Evolutionary conservation across 2,329 filamentous ascomycete species (phyloP).

Genomic region (Rhynchosporium secalis): DNA sequence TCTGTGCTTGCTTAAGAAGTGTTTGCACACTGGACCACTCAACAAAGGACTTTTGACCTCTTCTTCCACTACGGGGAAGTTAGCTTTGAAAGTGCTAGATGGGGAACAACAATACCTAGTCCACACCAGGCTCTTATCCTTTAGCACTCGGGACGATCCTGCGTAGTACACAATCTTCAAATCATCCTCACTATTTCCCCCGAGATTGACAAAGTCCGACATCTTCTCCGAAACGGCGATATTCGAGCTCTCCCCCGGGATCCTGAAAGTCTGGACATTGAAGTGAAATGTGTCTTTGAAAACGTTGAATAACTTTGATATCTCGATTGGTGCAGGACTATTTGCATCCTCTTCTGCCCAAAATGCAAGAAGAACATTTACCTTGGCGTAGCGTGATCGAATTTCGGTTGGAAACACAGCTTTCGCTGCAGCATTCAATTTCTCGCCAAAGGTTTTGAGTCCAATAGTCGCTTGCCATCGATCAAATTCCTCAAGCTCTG

Average conservation of each 20-base stretch:
- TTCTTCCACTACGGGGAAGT: constrained; percentile 12
- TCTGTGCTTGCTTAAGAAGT: constrained; percentile 24
- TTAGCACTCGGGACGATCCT: constrained; percentile 23
- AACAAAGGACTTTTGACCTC: constrained; percentile 19
- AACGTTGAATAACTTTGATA: constrained; percentile 23
- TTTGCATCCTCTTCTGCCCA: constrained; percentile 28
- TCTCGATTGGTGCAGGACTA: constrained; percentile 21
- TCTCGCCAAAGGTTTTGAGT: constrained; percentile 30
- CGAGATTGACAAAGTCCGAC: constrained; percentile 23
- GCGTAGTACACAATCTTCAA: constrained; percentile 34
- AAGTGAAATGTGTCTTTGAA: constrained; percentile 31
- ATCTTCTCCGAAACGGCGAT: constrained; percentile 24
- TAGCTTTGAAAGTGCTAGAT: neutral
- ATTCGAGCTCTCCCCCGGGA: constrained; percentile 24
- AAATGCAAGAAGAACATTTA: constrained; percentile 30
- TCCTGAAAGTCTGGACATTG: constrained; percentile 30
- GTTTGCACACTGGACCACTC: constrained; percentile 28
- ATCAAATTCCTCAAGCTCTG: constrained; percentile 22
- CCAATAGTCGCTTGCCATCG: constrained; percentile 28
- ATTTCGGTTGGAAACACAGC: constrained; percentile 28
- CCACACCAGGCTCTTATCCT: constrained; percentile 25
- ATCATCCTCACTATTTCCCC: constrained; percentile 24
- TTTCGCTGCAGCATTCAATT: constrained; percentile 28
- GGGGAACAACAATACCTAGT: constrained; percentile 20
- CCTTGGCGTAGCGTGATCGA: constrained; percentile 26